phyloP scores from a whole-genome alignment of 352 stramenopile species.

The Thalassiosira ordinaria region DNA sequence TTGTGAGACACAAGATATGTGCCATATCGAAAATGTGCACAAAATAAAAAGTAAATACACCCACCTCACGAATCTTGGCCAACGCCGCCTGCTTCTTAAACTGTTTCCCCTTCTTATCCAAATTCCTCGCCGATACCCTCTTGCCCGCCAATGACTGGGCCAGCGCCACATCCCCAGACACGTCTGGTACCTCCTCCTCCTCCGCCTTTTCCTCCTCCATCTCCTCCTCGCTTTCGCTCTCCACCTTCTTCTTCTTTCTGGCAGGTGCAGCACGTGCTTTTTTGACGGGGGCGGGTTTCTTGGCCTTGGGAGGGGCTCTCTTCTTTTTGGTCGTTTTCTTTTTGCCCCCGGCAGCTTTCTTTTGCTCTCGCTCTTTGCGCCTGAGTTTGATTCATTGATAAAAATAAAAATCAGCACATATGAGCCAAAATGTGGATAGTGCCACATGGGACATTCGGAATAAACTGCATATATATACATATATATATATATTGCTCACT shows the following conservation, averaged over 20 bases:
- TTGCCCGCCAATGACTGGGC: slow-evolving; percentile 64
- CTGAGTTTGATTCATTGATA: slow-evolving; percentile 38
- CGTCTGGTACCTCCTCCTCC: slow-evolving; percentile 54
- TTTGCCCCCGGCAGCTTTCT: slow-evolving; percentile 38
- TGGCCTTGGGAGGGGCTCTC: slow-evolving; percentile 48
- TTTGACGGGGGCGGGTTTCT: slow-evolving; percentile 56
- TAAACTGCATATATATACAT: no score
- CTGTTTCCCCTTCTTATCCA: slow-evolving; percentile 75
- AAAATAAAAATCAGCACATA: background rate
- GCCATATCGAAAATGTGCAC: slow-evolving; percentile 5
- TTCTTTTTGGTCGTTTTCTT: slow-evolving; percentile 38
- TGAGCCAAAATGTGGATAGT: background rate
- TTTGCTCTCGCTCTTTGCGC: slow-evolving; percentile 56
- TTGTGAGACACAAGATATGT: slow-evolving; percentile 7
- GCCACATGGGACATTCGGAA: background rate
- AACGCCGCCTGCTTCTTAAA: slow-evolving; percentile 77
- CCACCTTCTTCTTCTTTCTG: slow-evolving; percentile 12
- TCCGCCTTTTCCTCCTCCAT: slow-evolving; percentile 34
- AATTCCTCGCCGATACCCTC: slow-evolving; percentile 70
- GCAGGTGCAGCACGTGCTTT: slow-evolving; percentile 40
- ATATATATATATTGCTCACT: no score
- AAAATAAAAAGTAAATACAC: slow-evolving; percentile 24
- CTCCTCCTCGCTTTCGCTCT: slow-evolving; percentile 21
- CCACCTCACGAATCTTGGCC: slow-evolving; percentile 73
- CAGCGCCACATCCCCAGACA: slow-evolving; percentile 61